Evolutionary conservation across 139 green algal species (phyloP), one percentile per base, ranked within the genome.

Genomic region (Tetradesmus lagerheimii): DNA sequence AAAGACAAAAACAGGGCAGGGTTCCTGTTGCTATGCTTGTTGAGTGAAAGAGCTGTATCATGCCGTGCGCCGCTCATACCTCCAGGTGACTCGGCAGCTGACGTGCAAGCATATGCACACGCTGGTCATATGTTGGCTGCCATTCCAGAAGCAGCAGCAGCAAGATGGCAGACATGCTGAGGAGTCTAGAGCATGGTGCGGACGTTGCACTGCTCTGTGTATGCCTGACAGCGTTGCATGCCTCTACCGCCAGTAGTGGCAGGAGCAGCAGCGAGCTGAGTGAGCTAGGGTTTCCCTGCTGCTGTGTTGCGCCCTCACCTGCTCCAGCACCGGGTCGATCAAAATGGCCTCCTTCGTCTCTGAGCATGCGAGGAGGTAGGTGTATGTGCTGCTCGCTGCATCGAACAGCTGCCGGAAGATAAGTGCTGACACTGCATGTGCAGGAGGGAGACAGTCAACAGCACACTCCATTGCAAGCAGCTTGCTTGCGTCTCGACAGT

Each of bases 401-500:
- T 96, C 95, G 45, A 96, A 95, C 18, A 97, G 89, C 93, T 97
- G 95, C 20, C 94, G 87, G 87, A 96, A 95, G 3, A 96, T 35
- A 25, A 94, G 67, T 71, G 57, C 57, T 71, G 57, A 71, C 57
- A 71, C 57, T 71, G 57, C 57, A 71, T 71, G 25, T 31, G 23
- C 57, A 71, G 47, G 47, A 62, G 47, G 8, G 8, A 71, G 23
- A 23, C 57, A 71, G 57, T 71, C 57, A 71, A 71, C 57, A 71
- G 57, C 57, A 31, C 8, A 23, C 57, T 31, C 3, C 57, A n/a
- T 71, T 23, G 31, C 20, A 4, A 71, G 57, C 57, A 71, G 23
- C 57, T 1, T 4, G 57, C 20, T 11, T 71, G 4, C n/a, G 57
- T 4, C 23, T n/a, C 25, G 23, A 2, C 23, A 31, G 20, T 23